Evolutionary conservation across 768 basidiomycete genomes (phyloP).

Genomic region (Hygrocybe punicea): DNA sequence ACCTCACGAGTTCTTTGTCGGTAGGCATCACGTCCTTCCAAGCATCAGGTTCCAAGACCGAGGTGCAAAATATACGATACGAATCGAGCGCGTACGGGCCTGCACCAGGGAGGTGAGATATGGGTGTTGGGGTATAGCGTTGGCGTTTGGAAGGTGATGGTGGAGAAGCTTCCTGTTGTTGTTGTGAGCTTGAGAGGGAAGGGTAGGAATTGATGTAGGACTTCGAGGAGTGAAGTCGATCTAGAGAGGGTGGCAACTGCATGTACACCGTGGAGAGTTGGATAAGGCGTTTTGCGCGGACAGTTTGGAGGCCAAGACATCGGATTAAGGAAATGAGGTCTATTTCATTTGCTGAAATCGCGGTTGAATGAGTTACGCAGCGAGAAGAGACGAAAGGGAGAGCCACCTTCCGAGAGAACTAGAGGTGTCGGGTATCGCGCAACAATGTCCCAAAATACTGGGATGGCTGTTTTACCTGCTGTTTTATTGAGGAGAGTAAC

Average conservation of each 20-base stretch:
- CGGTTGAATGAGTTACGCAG: neutral
- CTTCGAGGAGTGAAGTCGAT: slow-evolving; percentile 34
- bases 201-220: slow-evolving; percentile 2
- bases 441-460: slow-evolving; percentile 59
- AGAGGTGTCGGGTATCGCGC: slow-evolving; percentile 56
- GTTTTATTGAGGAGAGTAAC: slow-evolving; percentile 71
- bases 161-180: slow-evolving; percentile 1
- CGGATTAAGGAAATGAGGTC: slow-evolving; percentile 48
- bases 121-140: slow-evolving; percentile 45
- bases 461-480: slow-evolving; percentile 57
- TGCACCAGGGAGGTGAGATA: slow-evolving; percentile 60
- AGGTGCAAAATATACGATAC: slow-evolving; percentile 64
- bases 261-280: slow-evolving; percentile 52
- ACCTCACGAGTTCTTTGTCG: slow-evolving; percentile 69
- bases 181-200: slow-evolving; percentile 3
- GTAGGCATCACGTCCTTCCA: slow-evolving; percentile 62
- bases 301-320: slow-evolving; percentile 57
- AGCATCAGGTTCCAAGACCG: slow-evolving; percentile 37
- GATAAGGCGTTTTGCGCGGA: slow-evolving; percentile 55
- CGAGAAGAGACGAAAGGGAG: neutral
- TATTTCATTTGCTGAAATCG: slow-evolving; percentile 37
- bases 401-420: slow-evolving; percentile 51
- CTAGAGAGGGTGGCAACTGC: slow-evolving; percentile 37
- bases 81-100: slow-evolving; percentile 74
- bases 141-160: slow-evolving; percentile 16